Conservation (phyloP, 2,329 filamentous ascomycete genomes). For the Aureobasidium namibiae region DNA sequence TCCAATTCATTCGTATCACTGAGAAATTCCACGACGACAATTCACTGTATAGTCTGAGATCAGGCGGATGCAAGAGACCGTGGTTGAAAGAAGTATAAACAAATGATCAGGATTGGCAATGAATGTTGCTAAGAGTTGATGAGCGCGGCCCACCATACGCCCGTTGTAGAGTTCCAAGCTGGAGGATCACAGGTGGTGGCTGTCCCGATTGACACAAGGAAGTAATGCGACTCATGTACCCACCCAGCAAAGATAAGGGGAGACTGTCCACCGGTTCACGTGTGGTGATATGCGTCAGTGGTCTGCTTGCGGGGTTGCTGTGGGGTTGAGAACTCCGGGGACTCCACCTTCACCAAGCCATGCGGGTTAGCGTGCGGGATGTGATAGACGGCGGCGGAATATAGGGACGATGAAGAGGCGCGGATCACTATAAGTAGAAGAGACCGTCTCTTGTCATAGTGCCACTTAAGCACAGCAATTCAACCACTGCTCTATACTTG, state of each 20-base stretch:
- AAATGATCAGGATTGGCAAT: neutral
- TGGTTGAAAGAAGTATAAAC: neutral
- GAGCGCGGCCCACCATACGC: neutral
- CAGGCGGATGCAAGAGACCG: no score
- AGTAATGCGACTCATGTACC: neutral
- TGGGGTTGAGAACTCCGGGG: neutral
- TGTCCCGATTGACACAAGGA: neutral
- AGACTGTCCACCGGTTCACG: neutral
- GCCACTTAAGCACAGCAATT: neutral
- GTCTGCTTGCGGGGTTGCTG: neutral
- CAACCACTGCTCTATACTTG: neutral
- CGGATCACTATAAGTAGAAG: slow-evolving; percentile 3
- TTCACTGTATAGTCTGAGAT: no score
- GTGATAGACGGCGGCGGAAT: neutral
- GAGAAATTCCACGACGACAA: no score
- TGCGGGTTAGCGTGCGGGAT: neutral
- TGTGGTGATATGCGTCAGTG: neutral
- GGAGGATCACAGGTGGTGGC: neutral
- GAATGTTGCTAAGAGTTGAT: neutral
- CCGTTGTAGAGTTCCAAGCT: neutral
- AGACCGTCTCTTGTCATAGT: neutral
- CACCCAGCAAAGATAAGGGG: neutral
- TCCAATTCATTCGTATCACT: no score
- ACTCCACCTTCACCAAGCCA: neutral
- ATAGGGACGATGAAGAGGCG: neutral